Evolutionary conservation across 306 rosid species (phyloP).

Genomic region (Sphenostylis stenocarpa): DNA sequence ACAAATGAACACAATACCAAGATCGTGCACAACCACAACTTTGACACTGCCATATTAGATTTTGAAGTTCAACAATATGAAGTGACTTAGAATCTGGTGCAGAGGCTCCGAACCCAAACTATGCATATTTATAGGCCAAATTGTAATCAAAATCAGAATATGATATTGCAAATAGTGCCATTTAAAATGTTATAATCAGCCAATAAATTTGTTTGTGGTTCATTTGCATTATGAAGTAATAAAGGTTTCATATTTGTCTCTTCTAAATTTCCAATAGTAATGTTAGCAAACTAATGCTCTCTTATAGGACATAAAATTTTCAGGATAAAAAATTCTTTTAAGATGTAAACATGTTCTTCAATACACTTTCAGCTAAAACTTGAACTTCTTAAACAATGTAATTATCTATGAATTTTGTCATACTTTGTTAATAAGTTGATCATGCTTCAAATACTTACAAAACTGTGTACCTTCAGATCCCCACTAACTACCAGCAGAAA

Average conservation of each 20-base stretch:
- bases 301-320: too few species aligned
- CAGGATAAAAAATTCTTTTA: too few species aligned
- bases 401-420: too few species aligned
- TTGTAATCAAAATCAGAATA: not conserved
- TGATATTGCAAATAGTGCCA: not conserved
- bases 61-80: not conserved
- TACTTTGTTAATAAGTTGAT: too few species aligned
- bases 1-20: not conserved
- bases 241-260: not conserved
- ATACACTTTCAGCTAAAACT: too few species aligned
- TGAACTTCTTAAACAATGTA: not conserved
- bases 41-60: constrained; percentile 13
- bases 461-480: not conserved
- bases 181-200: not conserved
- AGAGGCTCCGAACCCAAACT: not conserved
- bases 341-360: too few species aligned
- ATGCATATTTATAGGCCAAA: constrained; percentile 9
- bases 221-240: not conserved
- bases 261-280: not conserved
- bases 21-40: constrained; percentile 22
- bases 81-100: not conserved
- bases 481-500: not conserved
- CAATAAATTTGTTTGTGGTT: not conserved
- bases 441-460: not conserved
- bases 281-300: not conserved